Conservation (phyloP, 208 protist genomes). For the Tritrichomonas musculus region DNA sequence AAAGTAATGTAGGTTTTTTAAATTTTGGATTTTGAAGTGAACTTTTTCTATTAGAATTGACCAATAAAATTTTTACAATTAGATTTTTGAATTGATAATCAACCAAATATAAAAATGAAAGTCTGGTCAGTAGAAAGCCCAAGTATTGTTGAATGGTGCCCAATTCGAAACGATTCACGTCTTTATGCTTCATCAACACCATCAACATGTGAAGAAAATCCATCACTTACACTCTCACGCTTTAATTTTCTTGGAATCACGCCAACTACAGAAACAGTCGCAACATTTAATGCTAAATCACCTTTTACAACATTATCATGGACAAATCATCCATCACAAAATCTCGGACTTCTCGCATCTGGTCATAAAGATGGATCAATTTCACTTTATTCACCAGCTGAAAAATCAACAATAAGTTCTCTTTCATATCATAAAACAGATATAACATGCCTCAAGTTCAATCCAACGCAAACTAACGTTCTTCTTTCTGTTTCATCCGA, state of each 20-base stretch:
- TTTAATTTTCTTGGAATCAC: not conserved
- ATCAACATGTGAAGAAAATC: too few relatives aligned
- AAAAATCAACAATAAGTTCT: not conserved
- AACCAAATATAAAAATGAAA: slow-evolving; percentile 17
- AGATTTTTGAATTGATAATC: too few relatives aligned
- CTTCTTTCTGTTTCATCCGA: not conserved
- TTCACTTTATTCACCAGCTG: not conserved
- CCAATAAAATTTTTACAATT: too few relatives aligned
- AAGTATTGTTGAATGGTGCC: not conserved
- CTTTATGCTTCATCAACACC: not conserved
- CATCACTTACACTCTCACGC: not conserved
- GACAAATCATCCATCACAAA: not conserved
- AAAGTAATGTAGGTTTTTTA: too few relatives aligned
- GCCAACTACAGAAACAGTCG: not conserved
- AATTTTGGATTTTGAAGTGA: too few relatives aligned
- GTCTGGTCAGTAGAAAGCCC: not conserved
- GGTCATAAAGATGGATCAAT: not conserved
- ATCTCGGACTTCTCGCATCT: not conserved
- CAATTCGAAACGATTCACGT: not conserved
- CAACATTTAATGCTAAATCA: not conserved
- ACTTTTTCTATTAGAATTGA: too few relatives aligned
- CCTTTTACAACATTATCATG: not conserved
- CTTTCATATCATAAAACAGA: not conserved
- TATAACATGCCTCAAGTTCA: not conserved
- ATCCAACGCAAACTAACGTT: not conserved